Evolutionary conservation across 2,329 filamentous ascomycete species (phyloP).

Genomic region (Tolypocladium tropicale): DNA sequence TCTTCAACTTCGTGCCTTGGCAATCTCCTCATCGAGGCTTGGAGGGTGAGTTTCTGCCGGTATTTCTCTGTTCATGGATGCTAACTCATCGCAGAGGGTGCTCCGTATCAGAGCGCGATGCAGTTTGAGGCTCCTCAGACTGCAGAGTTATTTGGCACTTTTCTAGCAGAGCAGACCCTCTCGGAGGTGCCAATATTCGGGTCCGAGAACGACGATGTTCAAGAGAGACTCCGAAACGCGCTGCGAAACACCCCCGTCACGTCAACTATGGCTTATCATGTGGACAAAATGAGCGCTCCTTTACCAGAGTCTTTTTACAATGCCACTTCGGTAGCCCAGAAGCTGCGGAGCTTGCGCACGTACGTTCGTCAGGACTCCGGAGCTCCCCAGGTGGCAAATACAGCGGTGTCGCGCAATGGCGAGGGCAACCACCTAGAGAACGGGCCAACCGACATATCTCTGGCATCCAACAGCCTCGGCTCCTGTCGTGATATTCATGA

Average conservation of each 20-base stretch:
- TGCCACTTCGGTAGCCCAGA: conserved; percentile 34
- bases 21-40: conserved; percentile 46
- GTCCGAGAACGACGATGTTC: conserved; percentile 32
- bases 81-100: conserved; percentile 28
- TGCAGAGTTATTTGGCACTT: conserved; percentile 40
- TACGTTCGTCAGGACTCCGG: conserved; percentile 21
- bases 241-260: conserved; percentile 24
- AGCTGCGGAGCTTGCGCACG: conserved; percentile 35
- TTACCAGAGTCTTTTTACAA: conserved; percentile 31
- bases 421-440: conserved; percentile 17
- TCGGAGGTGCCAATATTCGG: conserved; percentile 48
- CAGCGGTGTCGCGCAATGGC: conserved; percentile 12
- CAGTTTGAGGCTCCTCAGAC: conserved; percentile 46
- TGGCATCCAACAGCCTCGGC: conserved; percentile 26
- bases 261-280: conserved; percentile 23
- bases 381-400: conserved; percentile 10
- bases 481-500: conserved; percentile 51
- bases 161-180: conserved; percentile 43
- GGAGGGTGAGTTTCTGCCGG: conserved; percentile 29
- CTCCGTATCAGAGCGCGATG: conserved; percentile 45
- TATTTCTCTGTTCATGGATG: not conserved
- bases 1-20: conserved; percentile 53
- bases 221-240: conserved; percentile 28
- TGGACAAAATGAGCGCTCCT: conserved; percentile 20
- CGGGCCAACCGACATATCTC: conserved; percentile 23